These are phyloP conservation scores for Chaetomium strumarium DNA, from an alignment of 2,329 filamentous ascomycete genomes.

Conservation along the genomic window DNA sequence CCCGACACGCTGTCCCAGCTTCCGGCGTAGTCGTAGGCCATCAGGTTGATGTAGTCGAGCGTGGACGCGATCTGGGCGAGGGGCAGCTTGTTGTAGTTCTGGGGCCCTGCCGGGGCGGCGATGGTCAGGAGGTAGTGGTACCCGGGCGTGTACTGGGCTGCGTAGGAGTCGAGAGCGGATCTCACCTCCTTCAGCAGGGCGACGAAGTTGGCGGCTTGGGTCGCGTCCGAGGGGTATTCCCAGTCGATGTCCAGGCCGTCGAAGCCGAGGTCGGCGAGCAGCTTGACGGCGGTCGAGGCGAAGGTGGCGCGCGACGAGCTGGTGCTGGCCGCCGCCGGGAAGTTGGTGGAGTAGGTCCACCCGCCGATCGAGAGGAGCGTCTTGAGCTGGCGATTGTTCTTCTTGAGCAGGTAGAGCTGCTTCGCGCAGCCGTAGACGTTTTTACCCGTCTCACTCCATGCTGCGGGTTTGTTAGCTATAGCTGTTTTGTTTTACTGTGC, in stretches of 20 bases:
- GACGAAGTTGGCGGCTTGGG: slow-evolving; percentile 40
- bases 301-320: slow-evolving; percentile 58
- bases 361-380: slow-evolving; percentile 76
- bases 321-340: slow-evolving; percentile 61
- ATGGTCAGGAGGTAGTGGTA: slow-evolving; percentile 51
- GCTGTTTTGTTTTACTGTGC: background rate
- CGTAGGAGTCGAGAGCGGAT: slow-evolving; percentile 44
- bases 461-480: slow-evolving; percentile 23
- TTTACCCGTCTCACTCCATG: slow-evolving; percentile 56
- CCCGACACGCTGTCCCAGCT: slow-evolving; percentile 58
- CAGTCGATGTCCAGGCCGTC: slow-evolving; percentile 45
- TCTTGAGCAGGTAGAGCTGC: slow-evolving; percentile 72
- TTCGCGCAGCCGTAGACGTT: slow-evolving; percentile 80
- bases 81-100: slow-evolving; percentile 43
- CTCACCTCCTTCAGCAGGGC: slow-evolving; percentile 41
- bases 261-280: slow-evolving; percentile 68
- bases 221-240: slow-evolving; percentile 36
- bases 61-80: slow-evolving; percentile 40
- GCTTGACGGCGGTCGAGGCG: slow-evolving; percentile 59
- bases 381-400: slow-evolving; percentile 71
- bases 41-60: slow-evolving; percentile 55
- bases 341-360: slow-evolving; percentile 77
- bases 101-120: slow-evolving; percentile 44
- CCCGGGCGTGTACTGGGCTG: slow-evolving; percentile 36
- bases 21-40: slow-evolving; percentile 71